Percentiles rank a stretch among this genome's conserved stretches.
Conservation (phyloP, 352 stramenopile genomes). For the Globisporangium irregulare region DNA sequence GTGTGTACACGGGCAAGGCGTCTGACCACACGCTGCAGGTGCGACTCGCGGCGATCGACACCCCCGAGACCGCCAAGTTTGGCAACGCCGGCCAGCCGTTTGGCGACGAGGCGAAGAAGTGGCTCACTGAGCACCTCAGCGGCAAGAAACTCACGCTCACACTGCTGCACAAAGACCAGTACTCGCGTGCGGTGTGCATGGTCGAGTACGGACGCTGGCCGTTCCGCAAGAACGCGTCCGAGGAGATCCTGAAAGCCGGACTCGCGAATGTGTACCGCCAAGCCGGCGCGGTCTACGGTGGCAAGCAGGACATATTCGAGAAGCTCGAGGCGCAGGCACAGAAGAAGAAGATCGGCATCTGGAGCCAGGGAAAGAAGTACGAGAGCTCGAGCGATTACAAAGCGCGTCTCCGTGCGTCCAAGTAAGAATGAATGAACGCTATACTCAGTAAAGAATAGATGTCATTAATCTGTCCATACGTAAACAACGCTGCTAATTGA, state of each 20-base stretch:
- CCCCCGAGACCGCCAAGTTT: constrained; percentile 85
- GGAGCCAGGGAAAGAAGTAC: constrained; percentile 70
- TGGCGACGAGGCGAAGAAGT: constrained; percentile 76
- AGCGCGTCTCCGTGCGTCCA: constrained; percentile 45
- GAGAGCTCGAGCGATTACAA: constrained; percentile 80
- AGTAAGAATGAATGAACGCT: background rate
- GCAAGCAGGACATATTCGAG: constrained; percentile 65
- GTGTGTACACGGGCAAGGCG: constrained; percentile 48
- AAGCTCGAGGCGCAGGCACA: constrained; percentile 58
- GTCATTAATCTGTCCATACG: background rate
- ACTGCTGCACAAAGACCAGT: constrained; percentile 84
- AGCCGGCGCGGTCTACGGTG: constrained; percentile 77
- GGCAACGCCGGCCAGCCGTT: constrained; percentile 73
- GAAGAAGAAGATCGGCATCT: constrained; percentile 69
- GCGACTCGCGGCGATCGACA: constrained; percentile 80
- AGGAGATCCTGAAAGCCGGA: constrained; percentile 77
- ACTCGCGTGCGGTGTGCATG: constrained; percentile 77
- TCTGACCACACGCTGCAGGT: constrained; percentile 85
- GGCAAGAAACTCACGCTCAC: constrained; percentile 63
- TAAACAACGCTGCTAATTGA: background rate
- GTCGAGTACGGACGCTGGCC: constrained; percentile 77
- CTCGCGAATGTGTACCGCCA: constrained; percentile 76
- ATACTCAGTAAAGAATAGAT: background rate
- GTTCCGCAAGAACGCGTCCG: constrained; percentile 76
- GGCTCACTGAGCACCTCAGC: constrained; percentile 46